Evolutionary conservation across 2,329 filamentous ascomycete species (phyloP).

Genomic region (Talaromyces sp.): DNA sequence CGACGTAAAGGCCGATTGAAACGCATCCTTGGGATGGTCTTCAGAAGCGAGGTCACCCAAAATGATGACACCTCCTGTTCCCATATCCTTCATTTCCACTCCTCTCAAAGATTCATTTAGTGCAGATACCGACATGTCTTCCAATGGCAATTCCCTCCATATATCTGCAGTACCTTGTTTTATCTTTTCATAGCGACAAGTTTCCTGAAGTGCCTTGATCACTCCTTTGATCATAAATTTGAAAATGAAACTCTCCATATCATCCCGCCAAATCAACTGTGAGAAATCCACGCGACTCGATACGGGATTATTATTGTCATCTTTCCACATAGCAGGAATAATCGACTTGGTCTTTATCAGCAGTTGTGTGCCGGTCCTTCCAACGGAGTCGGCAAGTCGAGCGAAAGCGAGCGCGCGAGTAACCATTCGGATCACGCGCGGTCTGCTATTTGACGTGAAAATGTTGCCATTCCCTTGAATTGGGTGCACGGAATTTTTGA

Average conservation of each 20-base stretch:
- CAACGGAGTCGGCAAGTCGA: conserved; percentile 2
- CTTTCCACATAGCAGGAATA: conserved; percentile 1
- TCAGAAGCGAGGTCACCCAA: not conserved
- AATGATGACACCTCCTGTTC: conserved; percentile 5
- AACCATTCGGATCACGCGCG: conserved; percentile 22
- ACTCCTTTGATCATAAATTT: conserved; percentile 30
- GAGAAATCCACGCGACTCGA: conserved; percentile 20
- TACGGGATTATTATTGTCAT: conserved; percentile 1
- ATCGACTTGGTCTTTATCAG: not conserved
- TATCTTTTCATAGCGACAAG: conserved; percentile 14
- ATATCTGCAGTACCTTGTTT: conserved; percentile 1
- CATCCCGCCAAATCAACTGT: conserved; percentile 40
- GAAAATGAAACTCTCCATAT: conserved; percentile 42
- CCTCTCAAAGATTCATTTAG: conserved; percentile 1
- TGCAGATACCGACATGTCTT: not conserved
- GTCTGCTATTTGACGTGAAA: not conserved
- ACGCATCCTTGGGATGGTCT: conserved; percentile 14
- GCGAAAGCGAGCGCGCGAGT: conserved; percentile 22
- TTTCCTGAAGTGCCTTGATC: conserved; percentile 30
- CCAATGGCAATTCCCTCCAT: conserved; percentile 2
- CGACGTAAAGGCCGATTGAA: conserved; percentile 9
- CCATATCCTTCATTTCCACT: conserved; percentile 8
- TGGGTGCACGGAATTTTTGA: conserved; percentile 10
- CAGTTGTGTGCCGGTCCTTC: not conserved
- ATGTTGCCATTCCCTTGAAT: not conserved